Percentiles rank a stretch among this genome's conserved stretches.
phyloP scores from a whole-genome alignment of 192 early-diverging fungal species.

The Backusella psychrophila region DNA sequence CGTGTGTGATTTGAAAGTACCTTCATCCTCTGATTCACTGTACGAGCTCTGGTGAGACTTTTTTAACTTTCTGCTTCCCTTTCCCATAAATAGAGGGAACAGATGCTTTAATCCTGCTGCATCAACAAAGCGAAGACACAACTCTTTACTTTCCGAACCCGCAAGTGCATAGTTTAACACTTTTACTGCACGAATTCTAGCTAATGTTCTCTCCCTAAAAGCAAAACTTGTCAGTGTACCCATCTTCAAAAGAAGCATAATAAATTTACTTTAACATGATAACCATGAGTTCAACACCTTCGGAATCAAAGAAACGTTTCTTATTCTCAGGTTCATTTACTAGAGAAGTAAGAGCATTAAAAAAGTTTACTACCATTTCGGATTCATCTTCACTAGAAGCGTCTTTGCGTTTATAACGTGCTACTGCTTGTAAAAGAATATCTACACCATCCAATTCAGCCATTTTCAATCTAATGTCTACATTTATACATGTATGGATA shows the following conservation, averaged over 20 bases:
- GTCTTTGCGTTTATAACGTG: constrained; percentile 62
- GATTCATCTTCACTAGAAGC: constrained; percentile 82
- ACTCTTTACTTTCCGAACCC: constrained; percentile 41
- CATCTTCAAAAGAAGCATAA: background rate
- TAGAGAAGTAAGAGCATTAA: constrained; percentile 77
- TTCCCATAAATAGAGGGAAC: constrained; percentile 83
- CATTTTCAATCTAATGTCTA: constrained; percentile 23
- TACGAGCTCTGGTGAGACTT: constrained; percentile 72
- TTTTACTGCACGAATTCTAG: constrained; percentile 82
- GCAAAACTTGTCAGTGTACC: background rate
- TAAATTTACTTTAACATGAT: constrained; percentile 74
- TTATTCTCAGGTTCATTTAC: constrained; percentile 71
- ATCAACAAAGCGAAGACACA: constrained; percentile 80
- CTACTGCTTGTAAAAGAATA: constrained; percentile 8
- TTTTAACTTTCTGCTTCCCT: constrained; percentile 74
- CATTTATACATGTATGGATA: background rate
- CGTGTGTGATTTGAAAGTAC: constrained; percentile 20
- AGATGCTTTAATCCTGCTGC: constrained; percentile 79
- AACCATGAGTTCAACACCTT: constrained; percentile 92
- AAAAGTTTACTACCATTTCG: constrained; percentile 92
- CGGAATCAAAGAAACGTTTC: constrained; percentile 68
- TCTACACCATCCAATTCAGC: constrained; percentile 16
- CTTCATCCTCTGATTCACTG: constrained; percentile 80
- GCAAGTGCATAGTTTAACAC: constrained; percentile 79
- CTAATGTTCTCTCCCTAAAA: constrained; percentile 70